Evolutionary conservation across 345 rosid species (phyloP).

Genomic region (Pistacia atlantica): DNA sequence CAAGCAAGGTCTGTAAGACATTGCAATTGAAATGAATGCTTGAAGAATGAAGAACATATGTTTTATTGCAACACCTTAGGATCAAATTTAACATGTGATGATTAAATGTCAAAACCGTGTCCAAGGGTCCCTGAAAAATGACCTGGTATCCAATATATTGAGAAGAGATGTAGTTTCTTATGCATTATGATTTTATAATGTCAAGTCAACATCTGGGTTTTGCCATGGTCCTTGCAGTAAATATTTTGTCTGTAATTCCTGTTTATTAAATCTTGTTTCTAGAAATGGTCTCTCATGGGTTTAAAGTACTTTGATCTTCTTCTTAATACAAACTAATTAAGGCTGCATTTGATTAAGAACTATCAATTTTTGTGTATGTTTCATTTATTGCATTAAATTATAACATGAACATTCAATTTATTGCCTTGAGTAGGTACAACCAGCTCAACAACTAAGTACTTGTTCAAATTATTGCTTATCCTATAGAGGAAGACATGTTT

Average conservation of each 20-base stretch:
- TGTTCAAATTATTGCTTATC: neutral
- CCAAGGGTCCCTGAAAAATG: neutral
- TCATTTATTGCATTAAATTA: neutral
- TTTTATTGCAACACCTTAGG: neutral
- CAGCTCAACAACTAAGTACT: neutral
- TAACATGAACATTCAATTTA: neutral
- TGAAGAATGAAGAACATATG: neutral
- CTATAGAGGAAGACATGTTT: neutral
- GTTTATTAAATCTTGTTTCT: neutral
- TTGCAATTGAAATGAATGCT: neutral
- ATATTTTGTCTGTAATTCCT: neutral
- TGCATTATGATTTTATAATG: neutral
- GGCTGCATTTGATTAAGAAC: neutral
- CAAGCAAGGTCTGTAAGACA: neutral
- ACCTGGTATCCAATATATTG: neutral
- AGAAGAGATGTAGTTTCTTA: neutral
- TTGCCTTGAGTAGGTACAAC: constrained; percentile 19
- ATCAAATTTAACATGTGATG: neutral
- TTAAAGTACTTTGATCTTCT: neutral
- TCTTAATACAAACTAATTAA: neutral
- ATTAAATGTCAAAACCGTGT: neutral
- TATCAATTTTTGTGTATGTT: neutral
- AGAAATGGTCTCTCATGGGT: neutral
- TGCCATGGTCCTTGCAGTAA: neutral
- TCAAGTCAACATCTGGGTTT: neutral